Base-by-base conservation (phyloP, 2,329 filamentous ascomycete genomes). In the Fusarium coffeatum region DNA sequence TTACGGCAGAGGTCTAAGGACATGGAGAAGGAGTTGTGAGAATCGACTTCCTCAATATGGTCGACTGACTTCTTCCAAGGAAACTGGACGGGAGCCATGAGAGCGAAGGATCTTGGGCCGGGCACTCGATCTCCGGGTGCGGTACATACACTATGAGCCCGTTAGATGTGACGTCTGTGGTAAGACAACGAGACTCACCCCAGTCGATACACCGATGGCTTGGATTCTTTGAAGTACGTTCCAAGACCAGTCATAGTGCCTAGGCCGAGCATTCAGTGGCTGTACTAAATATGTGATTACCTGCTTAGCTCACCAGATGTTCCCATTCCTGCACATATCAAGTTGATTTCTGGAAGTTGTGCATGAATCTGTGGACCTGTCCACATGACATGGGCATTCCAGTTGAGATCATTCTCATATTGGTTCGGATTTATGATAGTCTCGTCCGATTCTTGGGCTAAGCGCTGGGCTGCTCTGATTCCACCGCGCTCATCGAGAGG, bases 1-100 rank as follows among this genome's bases (percentile, higher is more conserved):
- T 89, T 80, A 3, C 88, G 82, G 25, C 83, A 88, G 3, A 90
- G 78, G 15, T 85, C 78, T 28, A 90, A 74, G 0, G 87, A 89
- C 10, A 85, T 65, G 0, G 79, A 77, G 72, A 83, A 90, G 0
- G 88, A 86, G 40, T 88, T 84, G 10, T 80, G 76, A 0, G 87
- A 89, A 3, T 83, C 83, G 2, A 90, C 86, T 54, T 88, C 82
- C 59, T 89, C 86, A 11, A 89, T 83, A 2, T 78, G 75, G 69
- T 90, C 87, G 3, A 89, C 81, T 1, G 86, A 81, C 10, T 80
- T 76, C 63, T 81, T 83, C 88, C 88, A 90, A 0, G 88, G 88
- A 40, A 90, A 90, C 46, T 85, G 78, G 1, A 87, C 80, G 0
- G 85, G 81, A 16, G 79, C 79, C 57, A 88, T 78, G 18, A 86